phyloP scores from a whole-genome alignment of 306 rosid species.

The Oxytropis ochrocephala region DNA sequence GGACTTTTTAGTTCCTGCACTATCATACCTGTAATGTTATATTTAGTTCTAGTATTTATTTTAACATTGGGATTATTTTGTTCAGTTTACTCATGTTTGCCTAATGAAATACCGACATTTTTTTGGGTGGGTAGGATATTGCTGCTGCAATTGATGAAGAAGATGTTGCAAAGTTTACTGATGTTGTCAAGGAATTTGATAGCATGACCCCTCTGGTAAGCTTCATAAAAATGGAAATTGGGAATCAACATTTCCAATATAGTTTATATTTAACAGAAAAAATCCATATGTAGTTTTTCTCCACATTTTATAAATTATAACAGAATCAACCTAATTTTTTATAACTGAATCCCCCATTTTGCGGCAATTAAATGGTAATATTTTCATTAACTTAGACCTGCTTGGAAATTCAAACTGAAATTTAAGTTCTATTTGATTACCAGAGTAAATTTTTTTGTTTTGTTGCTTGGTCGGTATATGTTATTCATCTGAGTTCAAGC shows the following conservation, averaged over 20 bases:
- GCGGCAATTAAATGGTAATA: not conserved
- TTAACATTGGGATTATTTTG: not conserved
- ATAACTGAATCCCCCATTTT: not conserved
- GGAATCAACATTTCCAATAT: not conserved
- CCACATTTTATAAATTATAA: not conserved
- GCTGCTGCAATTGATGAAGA: conserved; percentile 81
- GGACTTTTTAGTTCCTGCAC: not conserved
- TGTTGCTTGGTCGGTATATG: not conserved
- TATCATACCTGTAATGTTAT: not conserved
- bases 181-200: conserved; percentile 87
- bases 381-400: not conserved
- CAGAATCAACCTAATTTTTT: not conserved
- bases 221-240: not conserved
- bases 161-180: conserved; percentile 78
- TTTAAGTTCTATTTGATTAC: not conserved
- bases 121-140: conserved; percentile 52
- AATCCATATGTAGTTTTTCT: not conserved
- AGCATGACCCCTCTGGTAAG: conserved; percentile 91
- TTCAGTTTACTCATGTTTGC: not conserved
- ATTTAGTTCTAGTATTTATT: not conserved
- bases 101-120: not conserved
- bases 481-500: not conserved
- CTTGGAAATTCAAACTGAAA: not conserved
- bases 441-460: not conserved
- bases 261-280: not conserved